Conservation (phyloP, 2,329 filamentous ascomycete genomes). For the Cladophialophora exuberans region DNA sequence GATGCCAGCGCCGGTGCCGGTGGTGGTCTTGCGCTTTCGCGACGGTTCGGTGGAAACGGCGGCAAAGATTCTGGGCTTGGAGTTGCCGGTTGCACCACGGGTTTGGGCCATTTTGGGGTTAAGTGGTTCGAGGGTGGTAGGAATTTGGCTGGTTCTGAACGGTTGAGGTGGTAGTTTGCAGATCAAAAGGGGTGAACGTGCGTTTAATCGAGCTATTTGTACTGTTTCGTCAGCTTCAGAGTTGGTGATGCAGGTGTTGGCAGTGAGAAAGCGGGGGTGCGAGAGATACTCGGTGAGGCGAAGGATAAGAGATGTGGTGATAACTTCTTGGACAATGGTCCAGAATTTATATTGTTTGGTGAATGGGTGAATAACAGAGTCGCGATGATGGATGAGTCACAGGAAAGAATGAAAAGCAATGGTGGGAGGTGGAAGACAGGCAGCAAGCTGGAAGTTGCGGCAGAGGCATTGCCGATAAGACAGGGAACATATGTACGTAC, state of each 20-base stretch:
- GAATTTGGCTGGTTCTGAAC: not conserved
- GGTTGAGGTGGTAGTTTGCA: not conserved
- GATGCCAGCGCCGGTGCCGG: not conserved
- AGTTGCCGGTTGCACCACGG: conserved; percentile 35
- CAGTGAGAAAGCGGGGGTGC: conserved; percentile 18
- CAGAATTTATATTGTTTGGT: conserved; percentile 7
- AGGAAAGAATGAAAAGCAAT: conserved; percentile 10
- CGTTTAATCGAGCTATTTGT: not conserved
- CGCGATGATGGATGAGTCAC: conserved; percentile 29
- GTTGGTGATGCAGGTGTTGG: conserved; percentile 3
- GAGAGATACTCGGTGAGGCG: not conserved
- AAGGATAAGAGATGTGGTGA: conserved; percentile 15
- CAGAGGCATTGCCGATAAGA: conserved; percentile 18
- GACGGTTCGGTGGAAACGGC: conserved; percentile 29
- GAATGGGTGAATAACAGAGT: conserved; percentile 9
- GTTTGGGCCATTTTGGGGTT: conserved; percentile 35
- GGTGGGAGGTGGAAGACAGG: conserved; percentile 24
- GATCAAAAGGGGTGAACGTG: not conserved
- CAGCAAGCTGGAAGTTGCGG: conserved; percentile 20
- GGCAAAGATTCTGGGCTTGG: conserved; percentile 34
- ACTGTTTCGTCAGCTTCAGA: conserved; percentile 16
- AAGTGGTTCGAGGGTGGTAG: conserved; percentile 3
- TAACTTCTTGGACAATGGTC: conserved; percentile 5
- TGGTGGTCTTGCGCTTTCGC: conserved; percentile 30
- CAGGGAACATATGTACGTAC: conserved; percentile 27